Evolutionary conservation across 2,329 filamentous ascomycete species (phyloP), one percentile per base, ranked within the genome.

Genomic region (Fusarium praegraminearum): DNA sequence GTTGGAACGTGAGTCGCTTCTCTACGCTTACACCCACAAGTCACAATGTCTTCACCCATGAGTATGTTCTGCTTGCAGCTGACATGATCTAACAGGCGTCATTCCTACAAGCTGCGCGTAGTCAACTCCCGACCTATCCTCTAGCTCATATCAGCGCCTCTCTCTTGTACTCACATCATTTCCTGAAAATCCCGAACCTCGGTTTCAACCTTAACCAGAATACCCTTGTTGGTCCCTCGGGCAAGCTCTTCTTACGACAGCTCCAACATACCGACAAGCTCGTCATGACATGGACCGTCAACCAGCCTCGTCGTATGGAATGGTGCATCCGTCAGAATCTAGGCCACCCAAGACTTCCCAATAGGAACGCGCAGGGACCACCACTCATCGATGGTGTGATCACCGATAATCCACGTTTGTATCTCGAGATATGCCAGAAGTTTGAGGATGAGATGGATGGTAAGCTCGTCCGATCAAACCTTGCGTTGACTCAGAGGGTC

Each of bases 221-320:
- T 59, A 81, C 88, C 22, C 85, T 97, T 52, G 86, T 93, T 61
- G 89, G 91, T 2, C 89, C 89, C 0, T 82, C 88, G 36, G 94
- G 94, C 10, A 76, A 78, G 12, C 80, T 82, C 13, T 96, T 98
- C 80, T 79, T 94, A 18, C 82, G 83, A 15, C 86, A 90, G 57
- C 87, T 88, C 28, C 85, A 69, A 13, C 61, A 62, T 24, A 58
- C 65, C 26, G 69, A 85, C 64, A 85, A 91, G 24, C 85, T 86
- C 6, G 82, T 98, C 7, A 90, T 91, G 73, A 86, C 89, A 1
- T 98, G 95, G 95, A 98, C 94, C 0, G 92, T 97, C 52, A 97
- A 98, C 77, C 86, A 91, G 16, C 86, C 88, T 67, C 83, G 85
- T 51, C 87, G 89, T 80, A 98, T 98, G 94, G 86, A 89, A 73